Evolutionary conservation across 805 yeast genomes (phyloP), one percentile per base, ranked within the genome.

Genomic region (Clavispora vitiphila): DNA sequence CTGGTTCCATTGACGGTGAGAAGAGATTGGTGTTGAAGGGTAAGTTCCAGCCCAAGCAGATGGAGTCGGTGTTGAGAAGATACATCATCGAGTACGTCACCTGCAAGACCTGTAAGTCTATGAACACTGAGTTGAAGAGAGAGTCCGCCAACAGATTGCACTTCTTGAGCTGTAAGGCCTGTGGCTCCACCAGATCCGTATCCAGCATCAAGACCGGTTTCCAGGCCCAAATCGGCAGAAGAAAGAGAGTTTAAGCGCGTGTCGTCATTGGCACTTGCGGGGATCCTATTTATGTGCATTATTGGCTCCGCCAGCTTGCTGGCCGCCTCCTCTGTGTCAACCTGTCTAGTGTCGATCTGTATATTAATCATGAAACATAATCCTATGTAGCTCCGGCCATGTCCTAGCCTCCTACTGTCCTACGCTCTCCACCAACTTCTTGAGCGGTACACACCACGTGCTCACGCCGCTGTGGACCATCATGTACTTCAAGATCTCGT

Each of bases 1-100:
- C 98, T 2, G 99, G 99, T 62, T 90, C 97, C 42, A 91, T 93
- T 47, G 99, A 93, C 70, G 99, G 98, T 65, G 91, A 87, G 67
- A 87, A 89, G 75, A 84, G 99, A 69, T 80, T 93, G 65, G 89
- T 93, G 50, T 91, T 93, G 66, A 93, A 88, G 76, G 99, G 99
- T 75, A 86, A 95, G 68, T 93, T 89, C 77, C 95, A 86, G 72
- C 96, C 96, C 56, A 93, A 91, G 71, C 96, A 90, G 69, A 83
- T 93, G 77, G 99, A 93, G 71, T 84, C 89, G 51, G 96, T 93
- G 49, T 77, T 93, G 69, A 84, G 98, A 76, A 80, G 97, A 69
- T 93, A 93, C 67, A 93, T 95, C 64, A 74, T 87, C 64, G 99
- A 93, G 68, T 93, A 93, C 63, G 99, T 93, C 53, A 88, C 97